Evolutionary conservation across 2,329 filamentous ascomycete genomes (phyloP).

Genomic region (Graphiopsis chlorocephala): DNA sequence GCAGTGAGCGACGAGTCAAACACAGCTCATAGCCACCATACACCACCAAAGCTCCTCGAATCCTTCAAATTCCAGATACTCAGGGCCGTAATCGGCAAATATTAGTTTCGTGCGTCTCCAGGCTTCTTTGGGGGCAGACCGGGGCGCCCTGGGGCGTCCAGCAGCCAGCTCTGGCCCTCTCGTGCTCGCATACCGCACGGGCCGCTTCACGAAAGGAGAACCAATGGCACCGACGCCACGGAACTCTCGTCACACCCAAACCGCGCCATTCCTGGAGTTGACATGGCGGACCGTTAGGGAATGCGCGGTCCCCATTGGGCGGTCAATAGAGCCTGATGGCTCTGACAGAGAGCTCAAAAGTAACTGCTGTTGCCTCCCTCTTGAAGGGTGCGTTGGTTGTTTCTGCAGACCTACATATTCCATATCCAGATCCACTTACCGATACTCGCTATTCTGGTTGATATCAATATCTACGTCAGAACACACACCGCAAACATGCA

Average conservation of each 20-base stretch:
- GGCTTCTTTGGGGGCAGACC: not conserved
- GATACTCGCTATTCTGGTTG: not conserved
- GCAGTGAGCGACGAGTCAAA: not conserved
- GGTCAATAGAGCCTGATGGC: not conserved
- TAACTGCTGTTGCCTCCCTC: not conserved
- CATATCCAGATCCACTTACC: not conserved
- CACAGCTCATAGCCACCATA: not conserved
- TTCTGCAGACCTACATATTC: not conserved
- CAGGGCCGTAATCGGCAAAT: not conserved
- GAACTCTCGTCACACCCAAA: not conserved
- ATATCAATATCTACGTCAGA: not conserved
- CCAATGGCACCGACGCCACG: not conserved
- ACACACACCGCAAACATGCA: conserved; percentile 12
- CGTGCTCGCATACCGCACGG: not conserved
- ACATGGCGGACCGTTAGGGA: conserved; percentile 7
- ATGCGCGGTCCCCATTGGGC: conserved; percentile 3
- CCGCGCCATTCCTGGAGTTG: conserved; percentile 5
- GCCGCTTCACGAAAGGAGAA: not conserved
- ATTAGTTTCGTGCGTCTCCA: not conserved
- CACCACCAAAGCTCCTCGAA: not conserved
- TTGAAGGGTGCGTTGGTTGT: not conserved
- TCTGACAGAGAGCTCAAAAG: not conserved
- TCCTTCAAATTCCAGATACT: not conserved
- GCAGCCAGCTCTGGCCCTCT: not conserved
- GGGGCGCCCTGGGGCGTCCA: not conserved